Evolutionary conservation across 2,329 filamentous ascomycete species (phyloP).

Genomic region (Alternaria triticina): DNA sequence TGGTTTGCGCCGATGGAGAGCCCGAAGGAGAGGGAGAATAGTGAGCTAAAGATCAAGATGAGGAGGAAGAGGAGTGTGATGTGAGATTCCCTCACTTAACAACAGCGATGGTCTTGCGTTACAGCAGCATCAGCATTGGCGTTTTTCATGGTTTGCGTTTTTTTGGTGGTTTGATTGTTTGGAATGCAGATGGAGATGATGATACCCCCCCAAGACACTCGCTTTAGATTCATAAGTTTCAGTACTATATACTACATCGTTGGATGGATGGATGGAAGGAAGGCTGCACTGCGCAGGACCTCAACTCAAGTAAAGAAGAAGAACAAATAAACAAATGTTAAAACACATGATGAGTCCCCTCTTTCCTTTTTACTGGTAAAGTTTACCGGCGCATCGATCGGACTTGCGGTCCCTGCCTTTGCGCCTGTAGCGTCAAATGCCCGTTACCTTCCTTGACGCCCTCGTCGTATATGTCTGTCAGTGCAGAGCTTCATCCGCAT

Average conservation of each 20-base stretch:
- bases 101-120: background rate
- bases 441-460: too few relatives aligned
- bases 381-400: too few relatives aligned
- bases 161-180: background rate
- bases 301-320: background rate
- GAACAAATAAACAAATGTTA: background rate
- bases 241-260: background rate
- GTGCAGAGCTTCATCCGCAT: too few relatives aligned
- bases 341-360: background rate
- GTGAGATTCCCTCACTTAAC: background rate
- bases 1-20: conserved; percentile 41
- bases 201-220: conserved; percentile 17
- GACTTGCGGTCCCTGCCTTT: too few relatives aligned
- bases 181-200: background rate
- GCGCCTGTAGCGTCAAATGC: too few relatives aligned
- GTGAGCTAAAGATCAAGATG: conserved; percentile 25
- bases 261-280: background rate
- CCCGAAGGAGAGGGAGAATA: conserved; percentile 19
- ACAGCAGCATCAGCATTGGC: background rate
- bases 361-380: too few relatives aligned
- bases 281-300: conserved; percentile 5
- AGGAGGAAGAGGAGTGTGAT: conserved; percentile 14
- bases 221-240: conserved; percentile 2
- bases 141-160: background rate
- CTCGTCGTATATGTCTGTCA: too few relatives aligned